These are phyloP conservation scores for Geotrichum carabidarum DNA, from an alignment of 1,139 yeast genomes.

Conservation along the genomic window DNA sequence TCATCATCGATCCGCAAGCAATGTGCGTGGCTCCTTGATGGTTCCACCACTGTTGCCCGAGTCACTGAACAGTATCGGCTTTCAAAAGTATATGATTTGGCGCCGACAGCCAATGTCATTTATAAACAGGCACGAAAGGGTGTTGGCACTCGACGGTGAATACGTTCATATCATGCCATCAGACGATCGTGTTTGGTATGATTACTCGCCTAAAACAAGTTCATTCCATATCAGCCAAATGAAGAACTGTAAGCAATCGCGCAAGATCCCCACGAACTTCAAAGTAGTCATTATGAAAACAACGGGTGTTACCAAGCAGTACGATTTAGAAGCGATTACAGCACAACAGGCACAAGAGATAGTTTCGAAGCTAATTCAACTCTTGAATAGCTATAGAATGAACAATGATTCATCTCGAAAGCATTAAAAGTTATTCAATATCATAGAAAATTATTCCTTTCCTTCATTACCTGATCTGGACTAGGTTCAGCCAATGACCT, in stretches of 20 bases:
- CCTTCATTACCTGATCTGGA: neutral
- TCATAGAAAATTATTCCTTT: neutral
- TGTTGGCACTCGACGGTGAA: conserved; percentile 87
- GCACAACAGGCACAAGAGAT: conserved; percentile 66
- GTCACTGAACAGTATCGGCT: conserved; percentile 27
- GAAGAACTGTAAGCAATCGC: conserved; percentile 67
- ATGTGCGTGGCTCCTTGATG: conserved; percentile 18
- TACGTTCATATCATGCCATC: conserved; percentile 86
- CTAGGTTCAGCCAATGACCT: neutral
- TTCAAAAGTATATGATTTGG: conserved; percentile 70
- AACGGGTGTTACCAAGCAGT: conserved; percentile 59
- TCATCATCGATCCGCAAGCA: conserved; percentile 12
- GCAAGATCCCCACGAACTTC: conserved; percentile 72
- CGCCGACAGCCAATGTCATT: conserved; percentile 83
- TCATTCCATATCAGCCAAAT: conserved; percentile 84
- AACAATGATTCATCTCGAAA: conserved; percentile 17
- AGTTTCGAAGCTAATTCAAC: conserved; percentile 50
- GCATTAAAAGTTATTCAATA: neutral
- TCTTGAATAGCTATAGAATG: conserved; percentile 15
- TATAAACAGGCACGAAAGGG: conserved; percentile 72
- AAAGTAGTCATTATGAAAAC: conserved; percentile 74
- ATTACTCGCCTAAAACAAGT: conserved; percentile 68
- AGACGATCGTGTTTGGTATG: conserved; percentile 60
- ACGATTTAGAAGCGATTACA: conserved; percentile 75
- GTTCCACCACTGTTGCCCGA: conserved; percentile 18